Percentiles rank a stretch among this genome's conserved stretches.
Conservation (phyloP, 495 filamentous ascomycete genomes). For the Trichoderma parareesei region DNA sequence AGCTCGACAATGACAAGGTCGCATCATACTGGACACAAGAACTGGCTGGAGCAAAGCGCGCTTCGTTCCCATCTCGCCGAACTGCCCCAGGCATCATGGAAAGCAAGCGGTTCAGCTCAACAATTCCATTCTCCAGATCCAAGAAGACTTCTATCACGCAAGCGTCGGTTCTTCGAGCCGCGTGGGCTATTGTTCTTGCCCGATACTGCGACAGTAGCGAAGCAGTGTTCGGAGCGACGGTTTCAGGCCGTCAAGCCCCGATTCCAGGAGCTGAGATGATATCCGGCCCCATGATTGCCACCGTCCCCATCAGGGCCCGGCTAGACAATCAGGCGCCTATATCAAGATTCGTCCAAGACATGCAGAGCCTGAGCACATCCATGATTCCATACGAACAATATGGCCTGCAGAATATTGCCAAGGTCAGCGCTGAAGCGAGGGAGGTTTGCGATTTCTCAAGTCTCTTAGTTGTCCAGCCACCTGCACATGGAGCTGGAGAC, state of each 20-base stretch:
- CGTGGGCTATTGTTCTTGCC: slow-evolving; percentile 38
- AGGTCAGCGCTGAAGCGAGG: slow-evolving; percentile 20
- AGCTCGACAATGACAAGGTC: neutral
- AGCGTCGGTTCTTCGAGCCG: slow-evolving; percentile 37
- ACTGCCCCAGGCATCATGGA: neutral
- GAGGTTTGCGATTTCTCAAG: slow-evolving; percentile 32
- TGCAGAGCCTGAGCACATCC: slow-evolving; percentile 28
- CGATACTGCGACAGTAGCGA: slow-evolving; percentile 31
- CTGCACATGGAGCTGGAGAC: neutral
- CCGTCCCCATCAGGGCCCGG: slow-evolving; percentile 42
- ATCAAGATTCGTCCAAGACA: slow-evolving; percentile 14
- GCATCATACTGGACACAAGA: neutral
- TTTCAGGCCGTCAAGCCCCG: slow-evolving; percentile 40
- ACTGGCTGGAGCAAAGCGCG: neutral
- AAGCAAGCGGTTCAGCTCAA: slow-evolving; percentile 3
- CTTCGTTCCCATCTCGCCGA: neutral
- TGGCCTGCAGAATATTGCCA: slow-evolving; percentile 36
- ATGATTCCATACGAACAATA: slow-evolving; percentile 38
- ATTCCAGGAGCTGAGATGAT: slow-evolving; percentile 39
- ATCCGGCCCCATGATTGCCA: slow-evolving; percentile 49
- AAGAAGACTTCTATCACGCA: slow-evolving; percentile 18
- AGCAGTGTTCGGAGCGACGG: slow-evolving; percentile 39
- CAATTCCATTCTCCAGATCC: neutral
- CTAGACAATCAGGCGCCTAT: slow-evolving; percentile 13
- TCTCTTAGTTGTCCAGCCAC: slow-evolving; percentile 30